These are phyloP conservation scores for Leccinum aurantiacum DNA, from an alignment of 768 basidiomycete species.

Conservation along the genomic window DNA sequence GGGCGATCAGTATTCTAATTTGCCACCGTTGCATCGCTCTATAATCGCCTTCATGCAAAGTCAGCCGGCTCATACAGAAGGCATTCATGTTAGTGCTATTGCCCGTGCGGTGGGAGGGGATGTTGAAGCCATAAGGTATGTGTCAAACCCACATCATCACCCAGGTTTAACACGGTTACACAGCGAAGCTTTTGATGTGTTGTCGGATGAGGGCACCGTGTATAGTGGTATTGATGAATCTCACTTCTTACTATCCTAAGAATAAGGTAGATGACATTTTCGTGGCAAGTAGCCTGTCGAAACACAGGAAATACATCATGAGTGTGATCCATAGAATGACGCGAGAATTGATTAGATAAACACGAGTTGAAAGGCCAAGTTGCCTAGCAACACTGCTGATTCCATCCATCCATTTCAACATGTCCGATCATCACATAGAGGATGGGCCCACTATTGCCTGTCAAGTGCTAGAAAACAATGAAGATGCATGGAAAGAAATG, in stretches of 20 bases:
- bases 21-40: slow-evolving; percentile 57
- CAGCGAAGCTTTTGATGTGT: slow-evolving; percentile 70
- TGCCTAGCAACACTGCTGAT: neutral
- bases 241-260: slow-evolving; percentile 61
- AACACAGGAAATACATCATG: neutral
- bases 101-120: slow-evolving; percentile 60
- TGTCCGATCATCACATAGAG: slow-evolving; percentile 7
- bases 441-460: slow-evolving; percentile 2
- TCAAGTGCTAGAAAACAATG: slow-evolving; percentile 1
- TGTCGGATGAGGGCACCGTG: slow-evolving; percentile 79
- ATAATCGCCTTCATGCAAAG: slow-evolving; percentile 65
- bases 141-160: neutral
- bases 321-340: neutral
- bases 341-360: neutral
- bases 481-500: neutral
- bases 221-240: slow-evolving; percentile 82
- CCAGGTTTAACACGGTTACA: slow-evolving; percentile 2
- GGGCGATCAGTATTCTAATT: slow-evolving; percentile 50
- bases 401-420: neutral
- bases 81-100: slow-evolving; percentile 73
- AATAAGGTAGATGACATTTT: neutral
- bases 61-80: slow-evolving; percentile 54
- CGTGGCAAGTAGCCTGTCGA: neutral
- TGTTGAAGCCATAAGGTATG: slow-evolving; percentile 64
- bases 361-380: neutral